Conservation (phyloP, 176 grass and related monocot genomes). For the Ananas comosus region DNA sequence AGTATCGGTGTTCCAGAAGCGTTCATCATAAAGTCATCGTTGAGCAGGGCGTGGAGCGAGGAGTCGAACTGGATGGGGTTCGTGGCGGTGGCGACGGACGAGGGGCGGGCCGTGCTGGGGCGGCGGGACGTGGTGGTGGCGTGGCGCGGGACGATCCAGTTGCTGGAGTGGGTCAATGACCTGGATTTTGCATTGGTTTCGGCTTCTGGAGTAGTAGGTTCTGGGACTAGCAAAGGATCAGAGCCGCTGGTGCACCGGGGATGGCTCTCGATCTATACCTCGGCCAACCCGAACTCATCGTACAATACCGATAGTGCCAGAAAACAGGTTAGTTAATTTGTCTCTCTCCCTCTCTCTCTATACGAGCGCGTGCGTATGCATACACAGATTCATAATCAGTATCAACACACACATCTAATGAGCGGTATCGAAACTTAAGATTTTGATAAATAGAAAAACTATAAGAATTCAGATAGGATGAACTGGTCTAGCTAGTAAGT, state of each 20-base stretch:
- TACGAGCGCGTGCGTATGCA: too few relatives aligned
- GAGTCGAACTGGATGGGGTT: constrained; percentile 94
- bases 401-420: too few relatives aligned
- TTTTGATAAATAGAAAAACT: too few relatives aligned
- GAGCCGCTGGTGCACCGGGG: constrained; percentile 63
- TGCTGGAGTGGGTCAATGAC: constrained; percentile 83
- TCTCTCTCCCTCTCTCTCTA: background rate
- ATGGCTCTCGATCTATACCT: constrained; percentile 71
- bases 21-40: constrained; percentile 54
- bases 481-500: too few relatives aligned
- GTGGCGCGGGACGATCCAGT: constrained; percentile 68
- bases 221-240: background rate
- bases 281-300: constrained; percentile 38
- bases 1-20: constrained; percentile 55
- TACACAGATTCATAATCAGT: too few relatives aligned
- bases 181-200: constrained; percentile 61
- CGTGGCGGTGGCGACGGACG: constrained; percentile 76
- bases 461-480: too few relatives aligned
- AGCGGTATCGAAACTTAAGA: too few relatives aligned
- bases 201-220: constrained; percentile 40
- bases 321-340: constrained; percentile 16
- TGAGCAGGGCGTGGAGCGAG: constrained; percentile 54
- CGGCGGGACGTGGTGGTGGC: constrained; percentile 71
- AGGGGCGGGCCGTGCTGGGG: constrained; percentile 67
- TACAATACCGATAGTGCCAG: constrained; percentile 67